Evolutionary conservation across 139 green algal genomes (phyloP).

Genomic region (Yamagishiella unicocca): DNA sequence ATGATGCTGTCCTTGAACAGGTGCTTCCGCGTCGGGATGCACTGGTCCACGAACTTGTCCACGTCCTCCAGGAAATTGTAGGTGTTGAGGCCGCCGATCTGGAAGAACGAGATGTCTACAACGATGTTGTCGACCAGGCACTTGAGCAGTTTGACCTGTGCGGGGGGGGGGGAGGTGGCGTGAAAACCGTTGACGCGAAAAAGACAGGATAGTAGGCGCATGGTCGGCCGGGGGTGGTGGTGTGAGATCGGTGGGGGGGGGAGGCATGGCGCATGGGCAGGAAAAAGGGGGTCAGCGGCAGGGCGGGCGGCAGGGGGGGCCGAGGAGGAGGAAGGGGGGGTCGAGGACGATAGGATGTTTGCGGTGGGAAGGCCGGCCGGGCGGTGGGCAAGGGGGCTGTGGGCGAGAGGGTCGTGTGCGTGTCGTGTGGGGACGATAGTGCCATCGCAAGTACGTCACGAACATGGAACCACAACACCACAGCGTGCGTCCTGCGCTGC

Average conservation of each 20-base stretch:
- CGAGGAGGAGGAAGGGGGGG: not conserved
- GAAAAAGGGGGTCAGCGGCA: no score
- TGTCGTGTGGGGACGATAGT: no score
- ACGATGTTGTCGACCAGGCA: constrained; percentile 95
- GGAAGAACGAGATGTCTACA: constrained; percentile 98
- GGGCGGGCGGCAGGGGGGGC: no score
- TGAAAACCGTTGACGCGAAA: no score
- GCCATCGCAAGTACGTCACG: no score
- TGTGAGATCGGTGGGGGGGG: no score
- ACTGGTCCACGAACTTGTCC: constrained; percentile 75
- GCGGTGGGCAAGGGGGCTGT: not conserved
- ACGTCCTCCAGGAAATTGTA: constrained; percentile 93
- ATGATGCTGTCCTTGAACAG: constrained; percentile 98
- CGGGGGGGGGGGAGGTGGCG: not conserved
- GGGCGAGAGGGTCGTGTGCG: no score
- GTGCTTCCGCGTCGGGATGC: constrained; percentile 68
- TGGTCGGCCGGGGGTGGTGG: no score
- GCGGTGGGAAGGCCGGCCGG: not conserved
- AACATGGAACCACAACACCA: no score
- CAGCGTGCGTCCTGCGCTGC: no score
- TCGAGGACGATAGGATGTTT: not conserved
- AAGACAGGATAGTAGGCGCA: no score
- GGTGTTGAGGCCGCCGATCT: constrained; percentile 92
- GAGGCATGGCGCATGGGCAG: no score
- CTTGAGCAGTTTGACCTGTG: constrained; percentile 94